Conservation (phyloP, 805 yeast species). For the Candida dajiaensis region DNA sequence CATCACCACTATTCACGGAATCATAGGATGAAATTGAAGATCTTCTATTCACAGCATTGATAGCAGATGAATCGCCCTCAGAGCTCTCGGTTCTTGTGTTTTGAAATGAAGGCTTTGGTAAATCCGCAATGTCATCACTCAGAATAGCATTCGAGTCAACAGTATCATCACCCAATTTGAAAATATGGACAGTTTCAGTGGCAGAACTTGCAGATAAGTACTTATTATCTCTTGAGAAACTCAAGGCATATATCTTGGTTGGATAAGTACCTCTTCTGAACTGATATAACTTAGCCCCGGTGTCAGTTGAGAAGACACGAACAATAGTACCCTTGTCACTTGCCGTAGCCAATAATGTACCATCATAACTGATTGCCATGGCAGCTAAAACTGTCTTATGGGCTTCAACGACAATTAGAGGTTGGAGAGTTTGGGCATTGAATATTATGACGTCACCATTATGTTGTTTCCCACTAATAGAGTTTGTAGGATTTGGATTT, state of each 20-base stretch:
- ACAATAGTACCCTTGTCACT: constrained; percentile 76
- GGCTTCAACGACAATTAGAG: constrained; percentile 64
- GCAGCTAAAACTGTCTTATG: constrained; percentile 67
- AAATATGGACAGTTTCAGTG: constrained; percentile 90
- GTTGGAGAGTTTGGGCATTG: constrained; percentile 55
- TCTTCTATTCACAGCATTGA: constrained; percentile 10
- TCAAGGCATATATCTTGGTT: constrained; percentile 69
- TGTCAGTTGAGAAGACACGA: constrained; percentile 57
- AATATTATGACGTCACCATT: constrained; percentile 68
- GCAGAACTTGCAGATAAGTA: constrained; percentile 80
- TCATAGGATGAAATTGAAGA: constrained; percentile 23
- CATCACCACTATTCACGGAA: constrained; percentile 18
- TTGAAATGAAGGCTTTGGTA: constrained; percentile 7
- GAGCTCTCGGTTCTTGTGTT: constrained; percentile 16
- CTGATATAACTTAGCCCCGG: constrained; percentile 59
- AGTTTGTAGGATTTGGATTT: not conserved
- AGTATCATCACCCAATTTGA: constrained; percentile 48
- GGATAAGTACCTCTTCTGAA: constrained; percentile 82
- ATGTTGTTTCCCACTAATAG: constrained; percentile 27
- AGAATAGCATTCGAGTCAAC: constrained; percentile 4
- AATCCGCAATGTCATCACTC: constrained; percentile 5
- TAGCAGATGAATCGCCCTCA: constrained; percentile 14
- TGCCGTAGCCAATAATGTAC: constrained; percentile 63
- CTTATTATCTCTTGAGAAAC: constrained; percentile 65
- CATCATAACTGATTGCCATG: constrained; percentile 57